Evolutionary conservation across 768 basidiomycete species (phyloP), one percentile per base, ranked within the genome.

Genomic region (Lyophyllum shimeji): DNA sequence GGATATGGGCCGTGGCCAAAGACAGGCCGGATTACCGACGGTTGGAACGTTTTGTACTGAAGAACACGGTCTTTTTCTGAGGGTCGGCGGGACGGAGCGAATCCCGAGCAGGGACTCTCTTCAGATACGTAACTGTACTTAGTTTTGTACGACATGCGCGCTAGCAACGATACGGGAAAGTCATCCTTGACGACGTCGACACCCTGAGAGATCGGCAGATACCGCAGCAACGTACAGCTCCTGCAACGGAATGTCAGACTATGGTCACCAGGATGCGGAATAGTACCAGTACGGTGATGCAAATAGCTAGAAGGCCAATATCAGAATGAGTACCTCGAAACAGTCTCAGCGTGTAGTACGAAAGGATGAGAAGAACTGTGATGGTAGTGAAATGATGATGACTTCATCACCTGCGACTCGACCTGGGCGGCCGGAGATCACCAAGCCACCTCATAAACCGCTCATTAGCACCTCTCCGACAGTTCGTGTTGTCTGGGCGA

Each of bases 1-100:
- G 90, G 89, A 68, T 93, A n/a, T 90, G 91, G 89, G 77, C 83
- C 29, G 81, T 90, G 4, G 89, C 89, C 34, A 93, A 94, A 66
- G 90, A 91, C 61, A 75, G 89, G 59, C 61, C 71, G 27, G 90
- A 91, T 68, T 92, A 91, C 64, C 75, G 87, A 49, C 70, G 70
- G 47, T 73, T 93, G 39, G 76, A 77, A 60, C 74, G 91, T 60
- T 89, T 93, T 64, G 86, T 81, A n/a, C 70, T 82, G 66, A 74
- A 76, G 53, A 74, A 84, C 57, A 90, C 90, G 0, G 73, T 82
- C 39, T 91, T 85, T 68, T 95, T 90, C 68, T 93, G 69, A 78
- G 42, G 13, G 40, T 40, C 12, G 37, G 23, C 39, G 42, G 1
- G 31, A 15, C 24, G 17, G 11, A 46, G 34, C 12, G 3, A 40